These are phyloP conservation scores for Calonectria pteridis DNA, from an alignment of 2,329 filamentous ascomycete species.

Conservation along the genomic window DNA sequence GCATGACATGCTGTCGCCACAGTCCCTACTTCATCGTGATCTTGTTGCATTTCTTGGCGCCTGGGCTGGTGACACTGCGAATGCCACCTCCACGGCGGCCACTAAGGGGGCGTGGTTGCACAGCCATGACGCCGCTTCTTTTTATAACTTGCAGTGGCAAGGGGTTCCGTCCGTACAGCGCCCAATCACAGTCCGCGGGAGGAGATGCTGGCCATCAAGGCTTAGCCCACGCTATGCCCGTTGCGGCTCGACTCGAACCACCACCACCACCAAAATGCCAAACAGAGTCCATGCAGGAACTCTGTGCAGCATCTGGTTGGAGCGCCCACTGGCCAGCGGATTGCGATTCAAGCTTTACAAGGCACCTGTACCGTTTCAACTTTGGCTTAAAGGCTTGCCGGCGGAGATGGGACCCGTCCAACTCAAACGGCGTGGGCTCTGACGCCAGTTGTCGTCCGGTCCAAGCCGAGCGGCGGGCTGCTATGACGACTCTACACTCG, in stretches of 20 bases:
- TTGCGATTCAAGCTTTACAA: slow-evolving; percentile 35
- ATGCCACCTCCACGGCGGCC: slow-evolving; percentile 5
- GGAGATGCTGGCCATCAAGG: slow-evolving; percentile 32
- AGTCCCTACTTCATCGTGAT: slow-evolving; percentile 25
- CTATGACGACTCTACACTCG: background rate
- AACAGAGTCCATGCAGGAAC: slow-evolving; percentile 39
- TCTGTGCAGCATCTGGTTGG: slow-evolving; percentile 39
- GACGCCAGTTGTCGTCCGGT: slow-evolving; percentile 34
- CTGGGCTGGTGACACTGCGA: slow-evolving; percentile 20
- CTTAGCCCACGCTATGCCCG: slow-evolving; percentile 37
- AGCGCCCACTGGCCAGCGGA: slow-evolving; percentile 31
- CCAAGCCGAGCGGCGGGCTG: slow-evolving; percentile 14
- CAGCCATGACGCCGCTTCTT: slow-evolving; percentile 46
- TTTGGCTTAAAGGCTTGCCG: slow-evolving; percentile 21
- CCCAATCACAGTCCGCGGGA: slow-evolving; percentile 37
- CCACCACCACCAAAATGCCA: slow-evolving; percentile 29
- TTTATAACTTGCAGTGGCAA: slow-evolving; percentile 40
- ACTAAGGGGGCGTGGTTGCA: slow-evolving; percentile 33
- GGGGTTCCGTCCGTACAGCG: slow-evolving; percentile 28
- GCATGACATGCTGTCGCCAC: slow-evolving; percentile 7
- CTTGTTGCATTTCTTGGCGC: slow-evolving; percentile 27
- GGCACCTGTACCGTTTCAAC: slow-evolving; percentile 38
- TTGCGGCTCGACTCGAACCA: slow-evolving; percentile 38
- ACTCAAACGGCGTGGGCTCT: slow-evolving; percentile 38
- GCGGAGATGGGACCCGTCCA: slow-evolving; percentile 31